A percentile compares a stretch with the other conserved stretches of the same genome.
Conservation (phyloP, 2,329 filamentous ascomycete species). For the Zopfia rhizophila region DNA sequence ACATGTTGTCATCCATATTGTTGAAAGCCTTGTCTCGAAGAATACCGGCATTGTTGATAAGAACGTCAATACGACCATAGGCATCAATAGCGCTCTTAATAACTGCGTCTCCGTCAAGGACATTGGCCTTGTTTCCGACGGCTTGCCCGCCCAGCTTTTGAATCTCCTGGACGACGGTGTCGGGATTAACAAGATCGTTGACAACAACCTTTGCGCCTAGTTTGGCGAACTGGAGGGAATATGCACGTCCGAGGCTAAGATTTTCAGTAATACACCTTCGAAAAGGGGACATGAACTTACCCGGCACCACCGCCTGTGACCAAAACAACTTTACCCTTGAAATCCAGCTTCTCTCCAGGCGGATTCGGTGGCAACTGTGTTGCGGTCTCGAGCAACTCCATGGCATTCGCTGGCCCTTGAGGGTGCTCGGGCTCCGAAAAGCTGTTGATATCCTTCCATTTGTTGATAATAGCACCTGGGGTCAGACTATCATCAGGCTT, state of each 20-base stretch:
- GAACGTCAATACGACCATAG: slow-evolving; percentile 91
- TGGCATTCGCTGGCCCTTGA: slow-evolving; percentile 85
- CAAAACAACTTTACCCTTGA: slow-evolving; percentile 51
- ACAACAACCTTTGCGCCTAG: slow-evolving; percentile 87
- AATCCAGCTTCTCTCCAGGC: slow-evolving; percentile 44
- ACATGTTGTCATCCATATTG: slow-evolving; percentile 96
- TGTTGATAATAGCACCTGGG: slow-evolving; percentile 84
- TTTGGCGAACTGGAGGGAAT: slow-evolving; percentile 87
- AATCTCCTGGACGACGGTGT: slow-evolving; percentile 91
- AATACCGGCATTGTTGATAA: slow-evolving; percentile 98
- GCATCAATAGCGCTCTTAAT: slow-evolving; percentile 94
- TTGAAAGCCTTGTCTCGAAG: slow-evolving; percentile 96
- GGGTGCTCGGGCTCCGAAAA: slow-evolving; percentile 88
- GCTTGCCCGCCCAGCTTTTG: slow-evolving; percentile 89
- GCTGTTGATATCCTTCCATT: slow-evolving; percentile 89
- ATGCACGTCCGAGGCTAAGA: slow-evolving; percentile 83
- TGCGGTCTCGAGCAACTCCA: slow-evolving; percentile 68
- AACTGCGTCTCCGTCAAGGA: slow-evolving; percentile 89
- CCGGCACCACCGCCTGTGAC: slow-evolving; percentile 55
- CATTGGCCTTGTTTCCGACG: slow-evolving; percentile 90
- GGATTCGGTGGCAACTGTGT: slow-evolving; percentile 42
- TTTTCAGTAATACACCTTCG: slow-evolving; percentile 29
- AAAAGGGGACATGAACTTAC: slow-evolving; percentile 18
- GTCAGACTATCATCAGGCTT: slow-evolving; percentile 91
- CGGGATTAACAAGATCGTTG: slow-evolving; percentile 94